phyloP scores from a whole-genome alignment of 1,139 yeast species.

The Debaryomyces subglobosus region DNA sequence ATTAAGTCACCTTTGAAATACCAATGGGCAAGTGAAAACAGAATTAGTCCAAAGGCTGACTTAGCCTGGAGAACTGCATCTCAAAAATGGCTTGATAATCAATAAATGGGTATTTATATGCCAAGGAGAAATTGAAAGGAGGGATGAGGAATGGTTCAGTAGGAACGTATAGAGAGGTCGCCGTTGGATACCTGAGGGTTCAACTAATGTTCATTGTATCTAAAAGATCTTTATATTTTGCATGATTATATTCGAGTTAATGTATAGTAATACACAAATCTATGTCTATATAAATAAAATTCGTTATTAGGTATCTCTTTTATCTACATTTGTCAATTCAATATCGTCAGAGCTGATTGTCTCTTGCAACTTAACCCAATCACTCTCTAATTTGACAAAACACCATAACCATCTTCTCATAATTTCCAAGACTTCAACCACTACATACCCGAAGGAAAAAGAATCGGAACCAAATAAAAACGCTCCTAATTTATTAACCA shows the following conservation, averaged over 20 bases:
- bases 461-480: conserved; percentile 49
- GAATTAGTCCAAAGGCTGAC: conserved; percentile 53
- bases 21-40: conserved; percentile 45
- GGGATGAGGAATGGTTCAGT: neutral
- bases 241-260: conserved; percentile 3
- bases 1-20: conserved; percentile 52
- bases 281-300: neutral
- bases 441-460: conserved; percentile 61
- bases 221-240: conserved; percentile 1
- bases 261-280: conserved; percentile 7
- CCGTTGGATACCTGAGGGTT: neutral
- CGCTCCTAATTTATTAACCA: conserved; percentile 4
- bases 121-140: neutral
- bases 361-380: conserved; percentile 49
- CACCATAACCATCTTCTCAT: conserved; percentile 90
- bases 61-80: conserved; percentile 57
- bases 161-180: neutral
- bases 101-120: conserved; percentile 12
- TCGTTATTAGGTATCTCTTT: neutral
- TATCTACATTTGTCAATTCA: conserved; percentile 2
- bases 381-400: conserved; percentile 79
- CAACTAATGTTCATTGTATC: neutral
- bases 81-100: conserved; percentile 48
- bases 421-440: conserved; percentile 72
- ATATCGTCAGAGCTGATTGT: conserved; percentile 1